Percentiles rank a stretch among this genome's conserved stretches.
Evolutionary conservation across 2,329 filamentous ascomycete genomes (phyloP).

Genomic region (Fusarium sp.): DNA sequence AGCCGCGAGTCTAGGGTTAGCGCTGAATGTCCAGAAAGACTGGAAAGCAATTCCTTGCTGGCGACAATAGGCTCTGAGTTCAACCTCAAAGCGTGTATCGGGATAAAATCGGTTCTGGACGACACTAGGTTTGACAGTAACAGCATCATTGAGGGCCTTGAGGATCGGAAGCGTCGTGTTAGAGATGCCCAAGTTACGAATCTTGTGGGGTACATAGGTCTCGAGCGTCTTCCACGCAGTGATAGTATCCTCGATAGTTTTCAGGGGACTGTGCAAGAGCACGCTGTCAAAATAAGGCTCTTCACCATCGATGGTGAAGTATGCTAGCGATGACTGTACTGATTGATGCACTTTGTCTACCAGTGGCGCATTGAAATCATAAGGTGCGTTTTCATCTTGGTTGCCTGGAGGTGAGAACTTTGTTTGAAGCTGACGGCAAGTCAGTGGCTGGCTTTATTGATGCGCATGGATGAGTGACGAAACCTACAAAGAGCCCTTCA

Average conservation of each 20-base stretch:
- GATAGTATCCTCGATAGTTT: constrained; percentile 60
- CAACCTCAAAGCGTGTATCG: constrained; percentile 67
- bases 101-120: constrained; percentile 82
- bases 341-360: constrained; percentile 74
- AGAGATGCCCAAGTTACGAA: constrained; percentile 79
- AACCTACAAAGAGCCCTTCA: constrained; percentile 70
- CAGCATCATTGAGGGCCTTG: constrained; percentile 59
- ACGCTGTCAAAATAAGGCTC: constrained; percentile 74
- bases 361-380: constrained; percentile 67
- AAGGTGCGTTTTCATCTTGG: constrained; percentile 72
- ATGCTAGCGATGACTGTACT: constrained; percentile 72
- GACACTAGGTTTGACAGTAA: constrained; percentile 61
- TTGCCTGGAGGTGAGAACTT: constrained; percentile 77
- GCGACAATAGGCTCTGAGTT: constrained; percentile 65
- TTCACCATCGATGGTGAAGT: constrained; percentile 62
- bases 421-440: constrained; percentile 73
- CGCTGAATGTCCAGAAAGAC: constrained; percentile 65
- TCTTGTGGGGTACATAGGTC: constrained; percentile 70
- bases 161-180: constrained; percentile 74
- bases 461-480: neutral
- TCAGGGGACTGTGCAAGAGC: constrained; percentile 74
- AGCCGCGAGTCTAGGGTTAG: constrained; percentile 55
- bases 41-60: constrained; percentile 59
- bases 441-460: neutral
- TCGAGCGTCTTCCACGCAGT: constrained; percentile 75